phyloP scores from a whole-genome alignment of 2,329 filamentous ascomycete genomes.

The Dothidotthia symphoricarpi region DNA sequence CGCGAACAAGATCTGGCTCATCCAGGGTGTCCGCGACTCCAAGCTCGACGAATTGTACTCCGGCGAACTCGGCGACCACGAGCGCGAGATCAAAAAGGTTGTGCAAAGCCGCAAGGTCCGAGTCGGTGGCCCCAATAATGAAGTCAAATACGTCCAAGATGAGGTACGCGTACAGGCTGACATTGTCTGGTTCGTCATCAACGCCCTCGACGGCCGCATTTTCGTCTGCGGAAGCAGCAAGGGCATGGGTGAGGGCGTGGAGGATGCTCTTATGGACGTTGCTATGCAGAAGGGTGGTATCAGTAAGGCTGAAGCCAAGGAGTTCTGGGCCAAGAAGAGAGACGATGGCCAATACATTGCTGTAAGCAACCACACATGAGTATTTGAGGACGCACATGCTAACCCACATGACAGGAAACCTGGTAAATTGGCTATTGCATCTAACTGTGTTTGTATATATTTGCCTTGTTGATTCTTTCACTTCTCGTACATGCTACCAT shows the following conservation, averaged over 20 bases:
- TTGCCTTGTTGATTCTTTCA: too few species aligned
- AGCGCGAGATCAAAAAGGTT: constrained; percentile 49
- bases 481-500: too few species aligned
- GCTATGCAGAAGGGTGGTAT: constrained; percentile 91
- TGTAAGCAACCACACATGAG: constrained; percentile 42
- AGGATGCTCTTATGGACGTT: constrained; percentile 81
- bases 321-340: constrained; percentile 91
- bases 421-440: constrained; percentile 3
- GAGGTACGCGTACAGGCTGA: constrained; percentile 89
- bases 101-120: constrained; percentile 53
- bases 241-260: constrained; percentile 97
- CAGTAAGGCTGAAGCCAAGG: constrained; percentile 73
- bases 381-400: background rate
- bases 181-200: constrained; percentile 97
- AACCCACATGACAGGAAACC: constrained; percentile 4
- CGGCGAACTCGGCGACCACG: constrained; percentile 81
- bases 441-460: too few species aligned
- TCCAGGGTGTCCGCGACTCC: constrained; percentile 91
- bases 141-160: constrained; percentile 92
- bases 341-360: constrained; percentile 94
- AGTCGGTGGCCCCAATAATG: constrained; percentile 45
- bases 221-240: constrained; percentile 95
- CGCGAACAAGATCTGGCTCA: constrained; percentile 96
- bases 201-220: constrained; percentile 89
- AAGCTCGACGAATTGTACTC: constrained; percentile 94